Percentiles rank a stretch among this genome's conserved stretches.
These are phyloP conservation scores for Schwanniomyces occidentalis DNA, from an alignment of 805 yeast genomes.

Conservation along the genomic window DNA sequence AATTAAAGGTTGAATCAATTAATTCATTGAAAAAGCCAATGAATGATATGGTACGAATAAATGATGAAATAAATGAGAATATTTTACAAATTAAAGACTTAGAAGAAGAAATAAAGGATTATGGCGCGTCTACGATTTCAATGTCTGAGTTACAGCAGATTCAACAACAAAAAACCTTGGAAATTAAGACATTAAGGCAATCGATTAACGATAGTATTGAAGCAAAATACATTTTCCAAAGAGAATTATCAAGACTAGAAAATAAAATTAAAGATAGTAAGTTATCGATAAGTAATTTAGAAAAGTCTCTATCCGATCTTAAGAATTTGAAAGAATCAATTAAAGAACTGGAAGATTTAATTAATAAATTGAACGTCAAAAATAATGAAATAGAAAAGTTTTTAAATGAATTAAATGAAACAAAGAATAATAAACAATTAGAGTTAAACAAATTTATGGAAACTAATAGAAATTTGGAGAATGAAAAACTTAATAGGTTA, in stretches of 20 bases:
- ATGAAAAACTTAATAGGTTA: not conserved
- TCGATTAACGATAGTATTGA: slow-evolving; percentile 30
- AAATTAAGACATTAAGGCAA: slow-evolving; percentile 43
- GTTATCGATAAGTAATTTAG: slow-evolving; percentile 52
- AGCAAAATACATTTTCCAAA: slow-evolving; percentile 45
- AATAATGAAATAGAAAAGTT: slow-evolving; percentile 6
- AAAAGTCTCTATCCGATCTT: slow-evolving; percentile 50
- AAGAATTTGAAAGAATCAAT: slow-evolving; percentile 40
- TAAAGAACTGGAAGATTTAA: slow-evolving; percentile 27
- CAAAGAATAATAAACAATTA: not conserved
- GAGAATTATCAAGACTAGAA: slow-evolving; percentile 48
- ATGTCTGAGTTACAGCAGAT: slow-evolving; percentile 48
- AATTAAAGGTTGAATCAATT: slow-evolving; percentile 11
- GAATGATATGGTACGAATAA: slow-evolving; percentile 33
- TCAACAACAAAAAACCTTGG: slow-evolving; percentile 37
- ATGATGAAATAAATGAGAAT: slow-evolving; percentile 26
- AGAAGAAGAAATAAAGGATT: slow-evolving; percentile 34
- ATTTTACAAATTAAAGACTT: slow-evolving; percentile 26
- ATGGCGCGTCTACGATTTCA: slow-evolving; percentile 37
- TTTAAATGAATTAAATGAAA: slow-evolving; percentile 6
- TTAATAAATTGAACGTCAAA: slow-evolving; percentile 15
- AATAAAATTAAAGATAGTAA: slow-evolving; percentile 52
- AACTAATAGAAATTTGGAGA: slow-evolving; percentile 1
- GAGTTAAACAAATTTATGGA: slow-evolving; percentile 1
- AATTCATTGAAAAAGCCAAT: slow-evolving; percentile 26